Base-by-base conservation (phyloP, 768 basidiomycete species). In the Trametes maxima region DNA sequence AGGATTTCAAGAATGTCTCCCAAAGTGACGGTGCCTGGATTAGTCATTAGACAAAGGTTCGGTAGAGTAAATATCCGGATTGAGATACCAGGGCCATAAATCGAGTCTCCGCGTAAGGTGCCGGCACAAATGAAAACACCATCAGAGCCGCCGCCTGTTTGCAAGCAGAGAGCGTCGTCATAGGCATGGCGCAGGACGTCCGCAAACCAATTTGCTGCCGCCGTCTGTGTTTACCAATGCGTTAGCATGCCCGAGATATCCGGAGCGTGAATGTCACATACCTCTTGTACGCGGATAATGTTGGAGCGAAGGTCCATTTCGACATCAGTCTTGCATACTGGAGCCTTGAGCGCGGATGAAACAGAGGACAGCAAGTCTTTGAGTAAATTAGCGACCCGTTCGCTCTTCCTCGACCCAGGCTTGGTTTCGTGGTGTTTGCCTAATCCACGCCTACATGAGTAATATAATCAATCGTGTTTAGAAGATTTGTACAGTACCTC, bases 1-100 rank as follows among this genome's bases (percentile, higher is more conserved):
- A 96, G 74, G 19, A 95, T 94, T 70, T 95, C 94, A 40, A 95
- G 69, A 56, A 95, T 88, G 70, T 97, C 88, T 0, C 94, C 93
- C 1, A 97, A 78, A 4, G 88, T 94, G 53, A 97, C 77, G 33
- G 81, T 71, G 0, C 94, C 90, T 89, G 16, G 19, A 40, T 7
- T 52, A 7, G 47, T 5, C 13, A 7, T 6, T 44, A 33, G 45
- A 8, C 4, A 35, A 0, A 21, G 7, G 10, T 14, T 14, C n/a
- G 25, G n/a, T 12, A 21, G 5, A 47, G 4, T 24, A 44, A 4
- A 19, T 21, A 13, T 24, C n/a, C 13, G 21, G 10, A 46, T 46
- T 4, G 24, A 24, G 19, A 46, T 66, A 89, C 92, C 94, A 63
- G 93, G 86, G 0, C 91, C 89, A 74, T 95, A 95, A 2, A 83